phyloP scores from a whole-genome alignment of 257 asterid species.

The Oldenlandia corymbosa region DNA sequence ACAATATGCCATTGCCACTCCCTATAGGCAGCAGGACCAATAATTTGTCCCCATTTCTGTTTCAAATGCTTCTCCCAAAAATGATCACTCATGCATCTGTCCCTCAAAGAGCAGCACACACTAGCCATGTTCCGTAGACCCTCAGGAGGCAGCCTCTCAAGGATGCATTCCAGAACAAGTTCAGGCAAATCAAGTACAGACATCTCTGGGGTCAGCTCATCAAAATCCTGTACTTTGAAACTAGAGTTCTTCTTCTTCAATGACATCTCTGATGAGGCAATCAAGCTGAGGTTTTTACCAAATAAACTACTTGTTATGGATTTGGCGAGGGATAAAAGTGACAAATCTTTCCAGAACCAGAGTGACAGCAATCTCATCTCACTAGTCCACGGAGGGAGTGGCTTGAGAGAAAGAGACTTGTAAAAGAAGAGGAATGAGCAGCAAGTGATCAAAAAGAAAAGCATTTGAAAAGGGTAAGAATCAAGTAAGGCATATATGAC shows the following conservation, averaged over 20 bases:
- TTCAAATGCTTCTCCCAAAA: conserved; percentile 64
- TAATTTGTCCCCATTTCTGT: conserved; percentile 58
- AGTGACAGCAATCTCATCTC: conserved; percentile 58
- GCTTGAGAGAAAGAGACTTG: conserved; percentile 54
- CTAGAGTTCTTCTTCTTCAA: conserved; percentile 24
- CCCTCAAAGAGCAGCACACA: conserved; percentile 54
- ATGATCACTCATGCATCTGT: conserved; percentile 54
- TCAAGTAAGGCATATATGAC: conserved; percentile 28
- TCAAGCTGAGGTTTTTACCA: conserved; percentile 7
- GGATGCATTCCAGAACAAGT: conserved; percentile 68
- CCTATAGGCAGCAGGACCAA: conserved; percentile 48
- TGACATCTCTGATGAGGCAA: conserved; percentile 27
- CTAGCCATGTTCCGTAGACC: conserved; percentile 62
- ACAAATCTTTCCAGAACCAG: conserved; percentile 48
- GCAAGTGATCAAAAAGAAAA: conserved; percentile 57
- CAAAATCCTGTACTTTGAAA: conserved; percentile 27
- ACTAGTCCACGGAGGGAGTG: conserved; percentile 58
- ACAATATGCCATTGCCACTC: conserved; percentile 50
- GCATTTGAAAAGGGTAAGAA: conserved; percentile 43
- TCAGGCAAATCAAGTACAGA: conserved; percentile 74
- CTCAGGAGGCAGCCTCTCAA: conserved; percentile 71
- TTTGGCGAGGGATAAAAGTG: conserved; percentile 28
- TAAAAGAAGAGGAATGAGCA: conserved; percentile 53
- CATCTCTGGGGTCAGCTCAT: conserved; percentile 22
- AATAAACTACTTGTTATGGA: conserved; percentile 25